These are phyloP conservation scores for Tulasnella sp. DNA, from an alignment of 768 basidiomycete species.

Conservation along the genomic window DNA sequence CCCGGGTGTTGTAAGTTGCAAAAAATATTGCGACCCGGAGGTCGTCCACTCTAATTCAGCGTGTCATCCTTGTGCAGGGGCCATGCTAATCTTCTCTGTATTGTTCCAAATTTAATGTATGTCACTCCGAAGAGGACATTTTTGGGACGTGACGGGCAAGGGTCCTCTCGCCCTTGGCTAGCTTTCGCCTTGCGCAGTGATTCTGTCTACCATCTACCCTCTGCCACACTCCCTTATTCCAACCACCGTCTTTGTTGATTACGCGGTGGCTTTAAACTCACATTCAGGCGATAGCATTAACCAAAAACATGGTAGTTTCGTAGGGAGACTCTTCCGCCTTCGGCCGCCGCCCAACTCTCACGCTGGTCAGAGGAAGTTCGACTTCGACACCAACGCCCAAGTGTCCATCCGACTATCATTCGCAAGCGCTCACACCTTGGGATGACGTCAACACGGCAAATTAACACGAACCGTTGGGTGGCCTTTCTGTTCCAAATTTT, in stretches of 20 bases:
- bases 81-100: slow-evolving; percentile 93
- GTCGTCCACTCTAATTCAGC: slow-evolving; percentile 51
- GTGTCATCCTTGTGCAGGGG: slow-evolving; percentile 99
- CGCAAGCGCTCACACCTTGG: background rate
- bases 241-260: too few species aligned
- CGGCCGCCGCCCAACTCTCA: background rate
- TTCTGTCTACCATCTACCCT: background rate
- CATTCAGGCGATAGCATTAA: too few species aligned
- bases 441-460: background rate
- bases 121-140: background rate
- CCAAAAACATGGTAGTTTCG: too few species aligned
- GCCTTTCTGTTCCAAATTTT: background rate
- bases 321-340: too few species aligned
- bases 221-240: background rate
- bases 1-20: too few species aligned
- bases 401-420: background rate
- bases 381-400: background rate
- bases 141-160: too few species aligned
- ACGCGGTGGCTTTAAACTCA: too few species aligned
- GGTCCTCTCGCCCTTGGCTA: slow-evolving; percentile 45
- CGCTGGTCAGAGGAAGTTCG: background rate
- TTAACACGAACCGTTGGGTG: background rate
- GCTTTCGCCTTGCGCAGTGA: background rate
- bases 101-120: too few species aligned
- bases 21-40: slow-evolving; percentile 34